Conservation (phyloP, 164 flowering plant genomes). For the Taxillus chinensis region DNA sequence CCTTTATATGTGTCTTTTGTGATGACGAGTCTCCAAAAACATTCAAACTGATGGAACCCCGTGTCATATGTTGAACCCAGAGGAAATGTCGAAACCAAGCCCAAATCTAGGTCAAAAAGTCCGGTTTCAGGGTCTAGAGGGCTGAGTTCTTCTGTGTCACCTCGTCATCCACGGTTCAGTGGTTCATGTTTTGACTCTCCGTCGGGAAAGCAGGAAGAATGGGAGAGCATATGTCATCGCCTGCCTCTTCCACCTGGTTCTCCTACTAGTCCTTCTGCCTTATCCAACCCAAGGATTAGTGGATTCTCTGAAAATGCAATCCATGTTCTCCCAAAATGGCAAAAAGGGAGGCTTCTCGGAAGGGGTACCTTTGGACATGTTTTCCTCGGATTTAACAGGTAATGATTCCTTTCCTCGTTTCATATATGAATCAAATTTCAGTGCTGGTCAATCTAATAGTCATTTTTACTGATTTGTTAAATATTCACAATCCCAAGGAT, state of each 20-base stretch:
- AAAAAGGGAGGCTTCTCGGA: conserved; percentile 85
- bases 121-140: conserved; percentile 50
- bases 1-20: too few species aligned
- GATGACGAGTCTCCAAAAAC: background rate
- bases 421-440: too few species aligned
- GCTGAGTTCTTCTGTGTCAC: conserved; percentile 46
- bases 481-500: too few species aligned
- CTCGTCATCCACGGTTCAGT: conserved; percentile 40
- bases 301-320: conserved; percentile 26
- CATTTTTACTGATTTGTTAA: background rate
- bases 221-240: conserved; percentile 50
- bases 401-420: background rate
- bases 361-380: conserved; percentile 98
- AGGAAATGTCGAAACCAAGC: conserved; percentile 31
- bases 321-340: conserved; percentile 52
- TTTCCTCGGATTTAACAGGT: conserved; percentile 92
- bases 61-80: conserved; percentile 25
- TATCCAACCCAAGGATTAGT: conserved; percentile 25
- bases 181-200: conserved; percentile 47
- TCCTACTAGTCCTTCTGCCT: conserved; percentile 47
- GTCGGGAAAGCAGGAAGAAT: conserved; percentile 46
- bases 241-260: conserved; percentile 95
- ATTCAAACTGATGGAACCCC: background rate
- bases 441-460: background rate
- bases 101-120: conserved; percentile 40